Evolutionary conservation across 192 early-diverging fungal species (phyloP), one percentile per base, ranked within the genome.

Genomic region (Podila clonocystis): DNA sequence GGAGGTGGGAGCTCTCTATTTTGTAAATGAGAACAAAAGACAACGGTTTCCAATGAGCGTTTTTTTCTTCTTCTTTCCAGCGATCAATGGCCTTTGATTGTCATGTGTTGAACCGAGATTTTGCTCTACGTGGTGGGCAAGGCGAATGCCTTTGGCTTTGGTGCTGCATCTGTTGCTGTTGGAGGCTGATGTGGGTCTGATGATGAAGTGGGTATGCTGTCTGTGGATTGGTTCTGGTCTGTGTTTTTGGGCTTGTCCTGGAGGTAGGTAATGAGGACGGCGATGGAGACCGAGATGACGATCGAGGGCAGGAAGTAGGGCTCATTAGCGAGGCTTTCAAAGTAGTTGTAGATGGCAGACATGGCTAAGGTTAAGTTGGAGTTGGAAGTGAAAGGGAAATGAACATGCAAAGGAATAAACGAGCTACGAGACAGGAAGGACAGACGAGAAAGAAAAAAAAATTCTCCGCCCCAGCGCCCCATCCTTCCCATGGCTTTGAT

Each of bases 101-200:
- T 2, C 29, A 31, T 31, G 3, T 33, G 24, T 2, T 19, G 24
- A 50, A 26, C 34, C n/a, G 24, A n/a, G 34, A 12, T 33, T 17
- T 45, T 28, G 28, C 65, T 63, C 38, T 72, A 80, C 77, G 77
- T 80, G 13, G 65, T 49, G 5, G 77, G 77, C 8, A 80, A 55
- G 20, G 77, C 77, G 67, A 80, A 80, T 63, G 77, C 70, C 50
- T 80, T 80, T 59, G 77, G 70, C 58, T 73, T 80, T 7, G 77
- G 48, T 17, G 65, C 65, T 31, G 59, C 48, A 34, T 28, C 26
- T 2, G 59, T 61, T 31, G 59, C 26, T 33, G 59, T 26, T 30
- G 59, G 30, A 15, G 41, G 4, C 26, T 55, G 52, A 9, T 55
- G n/a, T 0, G 52, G 9, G 22, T 55, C 52, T 55, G n/a, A n/a